Percentiles rank a stretch among this genome's conserved stretches.
These are phyloP conservation scores for Hemisphaericaspora nanyangensis DNA, from an alignment of 805 yeast species.

Conservation along the genomic window DNA sequence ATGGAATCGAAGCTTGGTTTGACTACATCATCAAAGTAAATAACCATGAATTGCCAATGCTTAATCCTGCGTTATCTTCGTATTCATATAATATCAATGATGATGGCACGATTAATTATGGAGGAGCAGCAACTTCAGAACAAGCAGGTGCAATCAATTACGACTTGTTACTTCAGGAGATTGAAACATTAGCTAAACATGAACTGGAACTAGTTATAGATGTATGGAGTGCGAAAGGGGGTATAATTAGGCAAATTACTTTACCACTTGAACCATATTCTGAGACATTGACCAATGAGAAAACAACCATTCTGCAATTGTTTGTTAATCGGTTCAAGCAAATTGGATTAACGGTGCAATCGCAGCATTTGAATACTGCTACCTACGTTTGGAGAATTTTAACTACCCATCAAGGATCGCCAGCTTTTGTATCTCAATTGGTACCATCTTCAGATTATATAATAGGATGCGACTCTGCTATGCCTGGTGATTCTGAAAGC, in stretches of 20 bases:
- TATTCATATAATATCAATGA: conserved; percentile 33
- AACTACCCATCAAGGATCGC: conserved; percentile 66
- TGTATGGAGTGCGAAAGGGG: conserved; percentile 90
- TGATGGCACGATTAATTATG: conserved; percentile 39
- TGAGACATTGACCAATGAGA: neutral
- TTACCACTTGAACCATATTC: conserved; percentile 18
- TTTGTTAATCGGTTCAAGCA: conserved; percentile 38
- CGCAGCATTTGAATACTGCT: conserved; percentile 71
- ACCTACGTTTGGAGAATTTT: conserved; percentile 87
- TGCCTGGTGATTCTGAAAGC: conserved; percentile 53
- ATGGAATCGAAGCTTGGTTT: conserved; percentile 72
- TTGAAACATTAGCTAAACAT: conserved; percentile 27
- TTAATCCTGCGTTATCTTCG: conserved; percentile 23
- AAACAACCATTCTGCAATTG: conserved; percentile 7
- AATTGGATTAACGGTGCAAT: conserved; percentile 68
- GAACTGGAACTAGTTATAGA: conserved; percentile 47
- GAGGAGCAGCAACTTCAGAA: conserved; percentile 26
- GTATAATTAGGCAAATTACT: conserved; percentile 35
- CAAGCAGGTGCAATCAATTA: conserved; percentile 39
- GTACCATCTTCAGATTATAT: conserved; percentile 85
- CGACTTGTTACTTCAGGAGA: conserved; percentile 40
- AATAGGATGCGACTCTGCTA: conserved; percentile 57
- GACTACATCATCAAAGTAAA: conserved; percentile 83
- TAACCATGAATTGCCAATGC: conserved; percentile 56
- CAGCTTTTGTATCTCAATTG: conserved; percentile 80